Evolutionary conservation across 805 yeast genomes (phyloP).

Genomic region (Zygoascus ofunaensis): DNA sequence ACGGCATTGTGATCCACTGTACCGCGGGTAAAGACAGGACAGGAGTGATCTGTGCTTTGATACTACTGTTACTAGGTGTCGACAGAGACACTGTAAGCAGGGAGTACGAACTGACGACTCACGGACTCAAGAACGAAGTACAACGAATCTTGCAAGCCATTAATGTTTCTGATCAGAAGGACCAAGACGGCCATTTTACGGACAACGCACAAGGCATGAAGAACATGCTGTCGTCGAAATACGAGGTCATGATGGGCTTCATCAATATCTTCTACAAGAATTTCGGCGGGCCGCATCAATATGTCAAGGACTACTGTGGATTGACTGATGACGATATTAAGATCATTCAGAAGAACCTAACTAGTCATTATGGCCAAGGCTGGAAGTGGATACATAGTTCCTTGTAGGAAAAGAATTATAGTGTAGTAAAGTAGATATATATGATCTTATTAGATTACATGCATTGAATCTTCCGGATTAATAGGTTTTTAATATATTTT

Average conservation of each 20-base stretch:
- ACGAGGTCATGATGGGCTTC: conserved; percentile 62
- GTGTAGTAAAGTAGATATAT: too few relatives aligned
- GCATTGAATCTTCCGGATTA: too few relatives aligned
- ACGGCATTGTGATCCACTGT: conserved; percentile 59
- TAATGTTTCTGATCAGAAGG: conserved; percentile 8
- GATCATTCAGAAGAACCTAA: conserved; percentile 28
- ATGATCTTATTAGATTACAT: too few relatives aligned
- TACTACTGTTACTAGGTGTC: conserved; percentile 55
- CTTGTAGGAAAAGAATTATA: neutral
- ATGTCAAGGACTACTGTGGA: conserved; percentile 37
- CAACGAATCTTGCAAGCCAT: conserved; percentile 14
- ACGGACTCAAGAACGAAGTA: conserved; percentile 35
- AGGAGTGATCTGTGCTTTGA: conserved; percentile 61
- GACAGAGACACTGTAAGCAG: conserved; percentile 55
- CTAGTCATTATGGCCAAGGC: conserved; percentile 6
- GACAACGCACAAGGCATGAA: conserved; percentile 41
- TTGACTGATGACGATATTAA: conserved; percentile 39
- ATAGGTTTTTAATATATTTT: too few relatives aligned
- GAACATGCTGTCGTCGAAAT: conserved; percentile 52
- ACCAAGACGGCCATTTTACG: conserved; percentile 16
- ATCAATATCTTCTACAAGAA: conserved; percentile 41
- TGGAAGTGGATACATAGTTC: conserved; percentile 5
- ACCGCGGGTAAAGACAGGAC: conserved; percentile 86
- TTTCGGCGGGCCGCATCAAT: conserved; percentile 47
- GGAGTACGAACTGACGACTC: conserved; percentile 68